Evolutionary conservation across 148 eudicot species (phyloP).

Genomic region (Vaccinium darrowii): DNA sequence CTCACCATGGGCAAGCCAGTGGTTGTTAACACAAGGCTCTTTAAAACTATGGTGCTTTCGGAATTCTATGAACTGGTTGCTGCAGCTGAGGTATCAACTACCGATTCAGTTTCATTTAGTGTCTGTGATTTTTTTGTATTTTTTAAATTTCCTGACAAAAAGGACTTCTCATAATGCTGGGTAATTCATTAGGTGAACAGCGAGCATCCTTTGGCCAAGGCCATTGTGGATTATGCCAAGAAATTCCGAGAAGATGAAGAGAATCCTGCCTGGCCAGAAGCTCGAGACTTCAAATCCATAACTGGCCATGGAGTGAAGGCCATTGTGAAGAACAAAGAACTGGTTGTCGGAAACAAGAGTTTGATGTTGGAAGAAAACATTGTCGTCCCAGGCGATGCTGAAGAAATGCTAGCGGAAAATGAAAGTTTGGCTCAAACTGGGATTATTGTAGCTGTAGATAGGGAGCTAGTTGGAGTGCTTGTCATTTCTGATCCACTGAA

Average conservation of each 20-base stretch:
- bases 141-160: not conserved
- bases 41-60: conserved; percentile 61
- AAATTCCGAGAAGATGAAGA: conserved; percentile 64
- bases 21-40: conserved; percentile 64
- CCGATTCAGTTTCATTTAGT: not conserved
- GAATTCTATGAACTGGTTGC: conserved; percentile 80
- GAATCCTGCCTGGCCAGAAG: conserved; percentile 60
- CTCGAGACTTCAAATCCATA: conserved; percentile 58
- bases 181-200: conserved; percentile 60
- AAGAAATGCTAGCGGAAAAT: conserved; percentile 63
- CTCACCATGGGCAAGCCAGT: conserved; percentile 88
- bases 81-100: conserved; percentile 56
- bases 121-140: not conserved
- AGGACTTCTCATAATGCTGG: not conserved
- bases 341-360: conserved; percentile 81
- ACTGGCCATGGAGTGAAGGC: conserved; percentile 88
- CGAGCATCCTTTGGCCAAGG: conserved; percentile 94
- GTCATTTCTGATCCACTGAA: conserved; percentile 87
- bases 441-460: conserved; percentile 66
- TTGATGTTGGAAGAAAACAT: conserved; percentile 62
- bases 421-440: conserved; percentile 88
- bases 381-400: conserved; percentile 54
- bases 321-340: conserved; percentile 49
- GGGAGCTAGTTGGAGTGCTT: conserved; percentile 59
- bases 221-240: conserved; percentile 80